These are phyloP conservation scores for Tricholomella constricta DNA, from an alignment of 768 basidiomycete species.

Conservation along the genomic window DNA sequence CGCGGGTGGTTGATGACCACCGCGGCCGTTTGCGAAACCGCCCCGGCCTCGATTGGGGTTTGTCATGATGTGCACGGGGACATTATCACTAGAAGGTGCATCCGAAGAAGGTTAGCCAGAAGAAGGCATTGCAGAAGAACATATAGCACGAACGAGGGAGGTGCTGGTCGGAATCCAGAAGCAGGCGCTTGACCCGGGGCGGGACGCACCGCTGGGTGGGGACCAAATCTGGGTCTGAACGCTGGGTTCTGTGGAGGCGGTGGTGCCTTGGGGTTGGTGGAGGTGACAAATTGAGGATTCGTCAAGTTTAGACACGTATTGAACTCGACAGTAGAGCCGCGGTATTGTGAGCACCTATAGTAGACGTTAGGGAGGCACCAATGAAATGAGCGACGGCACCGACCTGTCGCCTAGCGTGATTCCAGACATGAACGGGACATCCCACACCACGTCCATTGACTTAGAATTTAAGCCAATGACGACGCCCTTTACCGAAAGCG, in stretches of 20 bases:
- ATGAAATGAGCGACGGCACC: constrained; percentile 5
- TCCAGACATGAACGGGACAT: constrained; percentile 93
- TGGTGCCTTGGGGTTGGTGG: constrained; percentile 63
- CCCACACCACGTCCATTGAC: constrained; percentile 95
- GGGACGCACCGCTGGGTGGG: constrained; percentile 61
- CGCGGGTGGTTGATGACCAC: constrained; percentile 23
- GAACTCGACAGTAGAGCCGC: constrained; percentile 87
- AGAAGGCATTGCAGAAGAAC: constrained; percentile 3
- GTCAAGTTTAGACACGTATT: constrained; percentile 89
- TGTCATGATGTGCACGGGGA: constrained; percentile 69
- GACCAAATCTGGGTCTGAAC: constrained; percentile 71
- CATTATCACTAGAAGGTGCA: constrained; percentile 19
- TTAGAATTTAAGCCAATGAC: constrained; percentile 87
- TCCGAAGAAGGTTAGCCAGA: background rate
- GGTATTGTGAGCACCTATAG: constrained; percentile 84
- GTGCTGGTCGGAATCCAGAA: constrained; percentile 67
- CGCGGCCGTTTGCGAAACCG: constrained; percentile 36
- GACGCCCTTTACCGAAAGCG: constrained; percentile 88
- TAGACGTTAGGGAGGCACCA: constrained; percentile 3
- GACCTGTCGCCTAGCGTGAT: constrained; percentile 83
- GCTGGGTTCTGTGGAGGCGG: constrained; percentile 49
- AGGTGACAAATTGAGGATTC: constrained; percentile 80
- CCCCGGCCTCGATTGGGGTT: constrained; percentile 66
- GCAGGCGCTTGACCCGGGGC: constrained; percentile 53
- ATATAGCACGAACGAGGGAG: constrained; percentile 25